phyloP scores from a whole-genome alignment of 495 filamentous ascomycete genomes.

The Daldinia caldariorum region DNA sequence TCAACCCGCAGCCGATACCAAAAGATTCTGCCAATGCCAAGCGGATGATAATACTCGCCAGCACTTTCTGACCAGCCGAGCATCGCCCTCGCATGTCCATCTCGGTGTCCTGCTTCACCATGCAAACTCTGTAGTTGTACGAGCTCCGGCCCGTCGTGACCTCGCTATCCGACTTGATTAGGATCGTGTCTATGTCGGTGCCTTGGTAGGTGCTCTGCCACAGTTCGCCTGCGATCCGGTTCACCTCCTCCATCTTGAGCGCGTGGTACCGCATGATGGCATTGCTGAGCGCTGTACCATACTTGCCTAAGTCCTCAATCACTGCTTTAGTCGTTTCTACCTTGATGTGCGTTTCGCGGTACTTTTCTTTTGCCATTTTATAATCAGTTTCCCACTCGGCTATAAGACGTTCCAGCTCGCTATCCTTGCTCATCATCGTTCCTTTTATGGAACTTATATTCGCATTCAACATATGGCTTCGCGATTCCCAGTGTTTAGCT shows the following conservation, averaged over 20 bases:
- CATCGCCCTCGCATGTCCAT: slow-evolving; percentile 99
- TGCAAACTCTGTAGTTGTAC: slow-evolving; percentile 98
- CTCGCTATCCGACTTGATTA: slow-evolving; percentile 91
- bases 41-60: slow-evolving; percentile 97
- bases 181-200: slow-evolving; percentile 95
- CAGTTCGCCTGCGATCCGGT: slow-evolving; percentile 90
- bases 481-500: slow-evolving; percentile 67
- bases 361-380: slow-evolving; percentile 81
- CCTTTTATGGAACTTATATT: slow-evolving; percentile 68
- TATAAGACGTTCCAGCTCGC: slow-evolving; percentile 72
- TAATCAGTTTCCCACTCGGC: slow-evolving; percentile 87
- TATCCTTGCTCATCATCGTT: slow-evolving; percentile 81
- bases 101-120: slow-evolving; percentile 96
- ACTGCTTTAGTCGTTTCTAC: slow-evolving; percentile 93
- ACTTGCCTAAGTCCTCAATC: slow-evolving; percentile 86
- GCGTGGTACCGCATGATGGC: slow-evolving; percentile 97
- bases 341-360: slow-evolving; percentile 87
- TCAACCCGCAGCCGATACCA: slow-evolving; percentile 93
- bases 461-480: slow-evolving; percentile 66
- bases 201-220: slow-evolving; percentile 98
- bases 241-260: slow-evolving; percentile 99
- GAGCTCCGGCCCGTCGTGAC: slow-evolving; percentile 75
- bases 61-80: slow-evolving; percentile 94
- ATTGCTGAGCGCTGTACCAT: slow-evolving; percentile 82
- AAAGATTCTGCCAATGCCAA: slow-evolving; percentile 97